Base-by-base conservation (phyloP, 2,329 filamentous ascomycete genomes). In the Daldinia sp. region DNA sequence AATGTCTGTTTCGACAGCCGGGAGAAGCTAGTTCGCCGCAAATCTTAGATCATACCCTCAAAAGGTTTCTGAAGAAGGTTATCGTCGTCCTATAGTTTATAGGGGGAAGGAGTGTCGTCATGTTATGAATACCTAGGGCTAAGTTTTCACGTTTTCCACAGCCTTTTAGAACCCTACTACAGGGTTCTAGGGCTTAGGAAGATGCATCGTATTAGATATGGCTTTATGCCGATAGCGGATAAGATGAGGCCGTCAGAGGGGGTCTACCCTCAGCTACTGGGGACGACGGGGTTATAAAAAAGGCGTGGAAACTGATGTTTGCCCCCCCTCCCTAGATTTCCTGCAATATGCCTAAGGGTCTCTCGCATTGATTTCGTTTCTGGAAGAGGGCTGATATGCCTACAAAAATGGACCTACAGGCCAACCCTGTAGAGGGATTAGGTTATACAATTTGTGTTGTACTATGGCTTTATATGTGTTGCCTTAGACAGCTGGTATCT, bases 1-100 rank as follows among this genome's bases (percentile, higher is more conserved):
- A 79, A 85, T 34, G 82, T 83, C 1, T 77, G 79, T 11, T 87
- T 84, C 72, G 82, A 81, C 79, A 0, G 81, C 85, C 0, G 84
- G 88, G 48, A 41, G 23, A 61, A 43, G 17, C 21, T 37, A 35
- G 45, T 35, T 56, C 47, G 17, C 9, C 25, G 45, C 4, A 48
- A 48, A 27, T 15, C n/a, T 48, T 48, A 45, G 21, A 15, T 45
- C 21, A 23, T 7, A 3, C 39, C 21, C 21, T 8, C 6, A 23
- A 23, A 45, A 25, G 21, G 21, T 11, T 13, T 45, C 21, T 8
- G 13, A 23, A 23, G 27, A 25, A 13, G 21, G 21, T 13, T 45
- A 45, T n/a, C 15, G 13, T 27, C 15, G 15, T 21, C n/a, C 25
- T 30, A 21, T 15, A 6, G 27, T 48, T 21, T n/a, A 30, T 32